Evolutionary conservation across 805 yeast genomes (phyloP), one percentile per base, ranked within the genome.

Genomic region (Nematodospora valgi): DNA sequence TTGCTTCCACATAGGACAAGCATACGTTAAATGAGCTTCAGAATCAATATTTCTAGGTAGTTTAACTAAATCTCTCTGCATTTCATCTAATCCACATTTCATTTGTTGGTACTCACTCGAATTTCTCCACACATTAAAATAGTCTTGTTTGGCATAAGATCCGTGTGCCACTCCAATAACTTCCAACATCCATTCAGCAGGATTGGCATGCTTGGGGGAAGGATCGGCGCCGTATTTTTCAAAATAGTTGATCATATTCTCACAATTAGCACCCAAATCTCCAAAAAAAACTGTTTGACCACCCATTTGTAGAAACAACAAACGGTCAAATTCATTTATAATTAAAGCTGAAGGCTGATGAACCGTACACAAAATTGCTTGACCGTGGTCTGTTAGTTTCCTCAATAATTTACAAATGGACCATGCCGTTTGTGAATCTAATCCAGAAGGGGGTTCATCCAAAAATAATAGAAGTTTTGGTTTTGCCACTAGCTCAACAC

Each of bases 151-250:
- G 10, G 85, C 82, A 43, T 74, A 78, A 23, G 83, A 73, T 35
- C 85, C 86, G 5, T 86, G 86, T 22, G 85, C 86, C 32, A 85
- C 86, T 49, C 86, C 86, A 47, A 80, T 82, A 44, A 80, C 84
- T 43, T 82, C 84, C 59, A 86, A 67, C 94, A 86, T 87, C 93
- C 94, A 86, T 63, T 86, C 95, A n/a, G 65, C 65, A 10, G 66
- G 65, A 40, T 59, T 54, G 9, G 60, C 54, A 46, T 58, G 60
- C 22, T 40, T 34, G 11, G 66, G 66, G 49, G 64, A 60, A 27
- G 51, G 52, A 28, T 52, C 58, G 21, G 88, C 87, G 23, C 95
- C 84, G 51, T 80, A 61, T 46, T 70, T 71, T 59, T 82, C 89
- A 49, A 82, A 82, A 56, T 83, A 83, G 39, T 66, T 56, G 28